Evolutionary conservation across 371 early-diverging fungal genomes (phyloP).

Genomic region (Rhizopus stolonifer): DNA sequence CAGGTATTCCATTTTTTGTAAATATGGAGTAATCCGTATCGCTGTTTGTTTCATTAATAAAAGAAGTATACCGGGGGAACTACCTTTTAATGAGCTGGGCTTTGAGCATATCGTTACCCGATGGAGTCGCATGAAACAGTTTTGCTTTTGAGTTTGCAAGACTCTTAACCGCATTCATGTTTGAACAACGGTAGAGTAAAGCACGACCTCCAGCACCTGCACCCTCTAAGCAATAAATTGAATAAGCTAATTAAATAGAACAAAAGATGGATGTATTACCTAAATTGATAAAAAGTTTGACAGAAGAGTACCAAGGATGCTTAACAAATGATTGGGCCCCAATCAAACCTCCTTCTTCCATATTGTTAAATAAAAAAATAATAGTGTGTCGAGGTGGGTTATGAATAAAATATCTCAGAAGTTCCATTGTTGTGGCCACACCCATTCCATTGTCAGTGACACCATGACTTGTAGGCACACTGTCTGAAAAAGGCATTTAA

Average conservation of each 20-base stretch:
- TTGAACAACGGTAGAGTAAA: conserved; percentile 66
- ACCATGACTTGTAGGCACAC: conserved; percentile 78
- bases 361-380: conserved; percentile 85
- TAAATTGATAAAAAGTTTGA: conserved; percentile 80
- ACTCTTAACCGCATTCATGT: conserved; percentile 47
- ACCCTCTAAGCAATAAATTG: conserved; percentile 53
- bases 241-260: background rate
- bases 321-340: conserved; percentile 73
- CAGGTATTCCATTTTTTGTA: conserved; percentile 60
- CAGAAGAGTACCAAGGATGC: conserved; percentile 76
- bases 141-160: conserved; percentile 27
- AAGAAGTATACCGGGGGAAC: no score
- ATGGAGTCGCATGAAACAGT: conserved; percentile 41
- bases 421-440: conserved; percentile 69
- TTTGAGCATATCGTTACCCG: conserved; percentile 72
- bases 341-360: conserved; percentile 79
- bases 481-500: no score
- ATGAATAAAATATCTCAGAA: conserved; percentile 60
- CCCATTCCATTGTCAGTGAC: conserved; percentile 86
- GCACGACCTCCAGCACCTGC: conserved; percentile 81
- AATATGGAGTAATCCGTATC: conserved; percentile 74
- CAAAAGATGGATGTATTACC: conserved; percentile 29
- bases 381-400: conserved; percentile 60
- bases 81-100: conserved; percentile 64
- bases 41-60: conserved; percentile 27